Evolutionary conservation across 148 eudicot species (phyloP).

Genomic region (Rhododendron henanense): DNA sequence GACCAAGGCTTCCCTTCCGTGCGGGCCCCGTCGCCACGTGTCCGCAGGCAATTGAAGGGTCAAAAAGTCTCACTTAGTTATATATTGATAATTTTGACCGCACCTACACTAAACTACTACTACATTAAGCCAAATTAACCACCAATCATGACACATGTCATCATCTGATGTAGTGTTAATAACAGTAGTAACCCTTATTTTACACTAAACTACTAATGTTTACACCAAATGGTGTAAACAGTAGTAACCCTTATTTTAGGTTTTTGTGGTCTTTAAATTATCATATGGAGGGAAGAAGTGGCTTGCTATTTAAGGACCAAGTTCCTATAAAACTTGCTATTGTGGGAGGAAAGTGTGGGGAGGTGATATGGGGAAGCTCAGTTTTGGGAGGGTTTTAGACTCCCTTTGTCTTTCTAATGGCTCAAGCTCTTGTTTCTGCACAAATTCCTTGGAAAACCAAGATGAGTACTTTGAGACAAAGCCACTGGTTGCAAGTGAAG

Average conservation of each 20-base stretch:
- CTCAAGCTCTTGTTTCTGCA: conserved; percentile 69
- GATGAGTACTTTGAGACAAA: conserved; percentile 52
- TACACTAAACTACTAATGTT: too few species aligned
- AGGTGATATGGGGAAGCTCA: conserved; percentile 45
- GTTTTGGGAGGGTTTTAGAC: conserved; percentile 61
- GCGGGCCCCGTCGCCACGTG: too few species aligned
- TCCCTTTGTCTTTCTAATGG: conserved; percentile 57
- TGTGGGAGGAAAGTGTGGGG: not conserved
- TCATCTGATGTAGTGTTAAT: too few species aligned
- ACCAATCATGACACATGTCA: too few species aligned
- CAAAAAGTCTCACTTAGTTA: too few species aligned
- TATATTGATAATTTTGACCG: too few species aligned
- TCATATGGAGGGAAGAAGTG: conserved; percentile 1
- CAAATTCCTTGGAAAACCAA: conserved; percentile 37
- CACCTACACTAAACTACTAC: too few species aligned
- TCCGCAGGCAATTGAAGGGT: too few species aligned
- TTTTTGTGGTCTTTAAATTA: conserved; percentile 10
- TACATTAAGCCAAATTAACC: too few species aligned
- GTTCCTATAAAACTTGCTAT: not conserved
- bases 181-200: not conserved
- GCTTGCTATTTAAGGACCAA: not conserved
- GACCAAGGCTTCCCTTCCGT: too few species aligned
- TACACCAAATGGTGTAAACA: too few species aligned
- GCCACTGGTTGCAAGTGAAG: conserved; percentile 58
- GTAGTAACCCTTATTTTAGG: not conserved